These are phyloP conservation scores for Hyaloscypha bicolor DNA, from an alignment of 495 filamentous ascomycete genomes.

Conservation along the genomic window DNA sequence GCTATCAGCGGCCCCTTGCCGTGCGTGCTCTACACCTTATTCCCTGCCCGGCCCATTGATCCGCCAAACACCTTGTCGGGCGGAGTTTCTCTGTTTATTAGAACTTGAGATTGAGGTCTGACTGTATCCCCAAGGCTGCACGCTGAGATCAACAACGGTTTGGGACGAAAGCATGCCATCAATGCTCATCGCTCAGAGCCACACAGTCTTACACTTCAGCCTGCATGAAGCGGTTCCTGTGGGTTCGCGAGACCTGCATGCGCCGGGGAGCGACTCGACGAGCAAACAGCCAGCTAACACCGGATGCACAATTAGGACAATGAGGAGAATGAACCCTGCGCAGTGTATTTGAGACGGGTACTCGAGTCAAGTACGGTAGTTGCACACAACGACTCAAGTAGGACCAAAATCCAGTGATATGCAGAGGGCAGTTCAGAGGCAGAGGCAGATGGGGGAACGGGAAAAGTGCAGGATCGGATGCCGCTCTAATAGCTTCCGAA, in stretches of 20 bases:
- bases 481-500: background rate
- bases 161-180: background rate
- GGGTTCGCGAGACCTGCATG: constrained; percentile 5
- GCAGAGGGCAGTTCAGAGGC: background rate
- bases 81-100: background rate
- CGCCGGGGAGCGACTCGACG: constrained; percentile 3
- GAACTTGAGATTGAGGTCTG: background rate
- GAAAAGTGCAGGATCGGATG: background rate
- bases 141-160: background rate
- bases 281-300: background rate
- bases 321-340: background rate
- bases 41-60: background rate
- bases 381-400: background rate
- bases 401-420: background rate
- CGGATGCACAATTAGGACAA: background rate
- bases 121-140: background rate
- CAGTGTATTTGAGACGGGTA: background rate
- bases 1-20: background rate
- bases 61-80: background rate
- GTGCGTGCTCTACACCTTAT: background rate
- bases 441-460: background rate
- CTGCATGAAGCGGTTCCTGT: constrained; percentile 3
- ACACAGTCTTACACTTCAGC: background rate
- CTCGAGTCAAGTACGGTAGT: constrained; percentile 2
- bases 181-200: background rate